Base-by-base conservation (phyloP, 139 green algal species). In the Chara braunii region DNA sequence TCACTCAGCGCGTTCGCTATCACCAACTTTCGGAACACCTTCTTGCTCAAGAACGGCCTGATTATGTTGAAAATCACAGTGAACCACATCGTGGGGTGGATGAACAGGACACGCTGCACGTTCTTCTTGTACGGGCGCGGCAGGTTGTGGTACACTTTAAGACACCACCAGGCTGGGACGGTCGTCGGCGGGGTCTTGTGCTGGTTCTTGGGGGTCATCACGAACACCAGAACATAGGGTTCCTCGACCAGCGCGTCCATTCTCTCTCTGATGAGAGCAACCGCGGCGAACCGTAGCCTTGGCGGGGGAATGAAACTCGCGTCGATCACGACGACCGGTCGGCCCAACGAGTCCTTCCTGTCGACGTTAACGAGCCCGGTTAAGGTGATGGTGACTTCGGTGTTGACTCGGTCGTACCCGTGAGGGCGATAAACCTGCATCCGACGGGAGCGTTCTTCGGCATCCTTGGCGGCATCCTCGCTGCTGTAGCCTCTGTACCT, bases 91-190 rank as follows among this genome's bases (percentile, higher is more conserved):
- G 40, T 48, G 40, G 50, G 50, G 12, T 58, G 50, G 50, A 58
- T 14, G 50, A 58, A 14, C 11, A 58, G 24, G 50, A 58, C 12
- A 11, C 12, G 11, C 50, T 58, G 11, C 12, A 58, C 50, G 14
- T 58, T 58, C 50, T 58, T 58, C 50, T 58, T 58, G 50, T 58
- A 58, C 14, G 50, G 11, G 37, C 50, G 50, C n/a, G 50, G 50
- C 11, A 58, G 50, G 11, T 14, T 14, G 11, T 26, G 50, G 14
- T 58, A 58, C 50, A 12, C 50, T 14, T 58, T 58, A 11, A 58
- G 50, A 12, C 11, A 12, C 50, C 50, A 58, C 12, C 11, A 12
- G 11, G 50, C 37, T 14, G 50, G 50, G 11, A 58, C 12, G 24
- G 32, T 23, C 50, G 37, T 26, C 11, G 24, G 11, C 37, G 40